Evolutionary conservation across 2,329 filamentous ascomycete genomes (phyloP), one percentile per base, ranked within the genome.

Genomic region (Cytospora mali): DNA sequence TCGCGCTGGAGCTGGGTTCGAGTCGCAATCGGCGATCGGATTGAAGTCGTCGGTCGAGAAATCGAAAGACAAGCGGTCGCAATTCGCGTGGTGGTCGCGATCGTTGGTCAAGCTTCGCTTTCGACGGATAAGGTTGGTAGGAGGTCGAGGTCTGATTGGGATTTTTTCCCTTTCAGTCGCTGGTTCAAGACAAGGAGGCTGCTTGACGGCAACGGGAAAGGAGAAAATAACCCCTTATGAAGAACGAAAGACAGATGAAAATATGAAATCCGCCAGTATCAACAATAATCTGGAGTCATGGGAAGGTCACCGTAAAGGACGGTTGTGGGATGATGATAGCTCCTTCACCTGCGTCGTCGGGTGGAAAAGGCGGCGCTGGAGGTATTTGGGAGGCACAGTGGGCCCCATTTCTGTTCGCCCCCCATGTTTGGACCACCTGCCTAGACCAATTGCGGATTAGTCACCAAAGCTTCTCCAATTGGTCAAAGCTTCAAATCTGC

Each of bases 261-360:
- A 63, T 61, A 48, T 53, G 54, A 61, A 28, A 61, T 27, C 56
- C 33, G 57, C 61, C 56, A 58, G 52, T 51, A 63, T 56, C 55
- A 61, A 48, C 49, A 63, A 54, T 25, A 21, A 59, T 58, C 31
- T 58, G 58, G 25, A 54, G 48, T 60, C 62, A 54, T 60, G 35
- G 27, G 42, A 61, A 42, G 27, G 57, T 50, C 39, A 58, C 35
- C 28, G 53, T 56, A 31, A 29, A 56, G 48, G 29, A 49, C 53
- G 57, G 42, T 64, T 62, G 51, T 48, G 29, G 54, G 58, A 55
- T 54, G 49, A 27, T 54, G 48, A 42, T 35, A 62, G 50, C 39
- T 54, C 39, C 50, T 60, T 54, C 16, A 42, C 50, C 52, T 54
- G 35, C 50, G 52, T 60, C 28, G 50, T 28, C 28, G 57, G 51